Conservation (phyloP, 2,329 filamentous ascomycete genomes). For the Beauveria brongniartii region DNA sequence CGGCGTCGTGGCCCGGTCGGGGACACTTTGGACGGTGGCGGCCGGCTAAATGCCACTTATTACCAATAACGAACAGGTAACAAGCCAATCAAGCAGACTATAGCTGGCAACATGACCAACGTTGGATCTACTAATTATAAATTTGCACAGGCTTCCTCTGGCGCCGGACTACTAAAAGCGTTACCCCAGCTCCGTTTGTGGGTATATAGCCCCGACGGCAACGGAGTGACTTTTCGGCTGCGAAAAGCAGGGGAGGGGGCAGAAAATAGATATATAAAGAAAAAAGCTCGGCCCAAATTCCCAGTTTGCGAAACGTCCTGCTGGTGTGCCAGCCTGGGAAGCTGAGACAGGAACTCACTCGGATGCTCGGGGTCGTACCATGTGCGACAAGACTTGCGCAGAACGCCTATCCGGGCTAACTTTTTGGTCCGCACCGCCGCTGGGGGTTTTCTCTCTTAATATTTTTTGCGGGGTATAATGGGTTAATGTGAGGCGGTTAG, state of each 20-base stretch:
- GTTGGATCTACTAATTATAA: background rate
- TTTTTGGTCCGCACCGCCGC: background rate
- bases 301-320: background rate
- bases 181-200: background rate
- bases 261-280: too few species aligned
- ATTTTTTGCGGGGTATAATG: background rate
- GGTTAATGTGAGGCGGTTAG: background rate
- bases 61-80: background rate
- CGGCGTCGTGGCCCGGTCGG: background rate
- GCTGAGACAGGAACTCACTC: too few species aligned
- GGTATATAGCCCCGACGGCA: background rate
- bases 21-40: background rate
- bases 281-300: background rate
- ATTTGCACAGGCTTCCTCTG: background rate
- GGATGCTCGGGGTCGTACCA: too few species aligned
- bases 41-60: background rate
- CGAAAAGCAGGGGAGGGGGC: too few species aligned
- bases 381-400: background rate
- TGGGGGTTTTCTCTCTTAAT: background rate
- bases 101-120: background rate
- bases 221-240: background rate
- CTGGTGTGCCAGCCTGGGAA: background rate
- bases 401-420: background rate
- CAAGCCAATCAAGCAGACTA: background rate
- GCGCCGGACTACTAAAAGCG: background rate